A percentile compares a stretch with the other conserved stretches of the same genome.
These are phyloP conservation scores for Lippia alba DNA, from an alignment of 305 asterid species.

Conservation along the genomic window DNA sequence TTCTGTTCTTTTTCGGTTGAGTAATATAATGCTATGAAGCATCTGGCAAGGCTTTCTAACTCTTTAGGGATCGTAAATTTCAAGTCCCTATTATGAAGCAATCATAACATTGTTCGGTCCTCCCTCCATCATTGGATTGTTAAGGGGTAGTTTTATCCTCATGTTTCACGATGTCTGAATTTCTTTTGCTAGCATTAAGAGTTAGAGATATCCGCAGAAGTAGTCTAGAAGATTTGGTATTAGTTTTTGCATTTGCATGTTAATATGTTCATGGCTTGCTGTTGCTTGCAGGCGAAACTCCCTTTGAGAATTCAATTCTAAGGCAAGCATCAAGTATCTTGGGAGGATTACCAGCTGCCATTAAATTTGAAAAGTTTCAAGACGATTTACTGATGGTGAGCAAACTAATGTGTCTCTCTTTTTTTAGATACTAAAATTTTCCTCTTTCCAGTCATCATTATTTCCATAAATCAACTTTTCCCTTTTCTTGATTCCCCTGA, in stretches of 20 bases:
- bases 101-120: not conserved
- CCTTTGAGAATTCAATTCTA: constrained; percentile 74
- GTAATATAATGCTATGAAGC: constrained; percentile 4
- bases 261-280: constrained; percentile 26
- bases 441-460: not conserved
- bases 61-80: not conserved
- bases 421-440: not conserved
- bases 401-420: constrained; percentile 25
- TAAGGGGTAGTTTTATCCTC: not conserved
- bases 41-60: not conserved
- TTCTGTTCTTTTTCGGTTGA: not conserved
- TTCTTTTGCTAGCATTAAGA: not conserved
- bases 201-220: constrained; percentile 17
- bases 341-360: constrained; percentile 86
- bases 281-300: constrained; percentile 72
- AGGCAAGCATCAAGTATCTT: constrained; percentile 95
- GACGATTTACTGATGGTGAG: constrained; percentile 96
- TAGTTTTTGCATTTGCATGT: constrained; percentile 10
- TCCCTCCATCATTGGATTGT: constrained; percentile 15
- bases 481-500: constrained; percentile 23
- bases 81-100: constrained; percentile 3
- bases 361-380: constrained; percentile 83
- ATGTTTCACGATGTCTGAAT: constrained; percentile 1
- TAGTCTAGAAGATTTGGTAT: constrained; percentile 22
- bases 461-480: not conserved